A percentile compares a stretch with the other conserved stretches of the same genome.
Conservation (phyloP, 441 rosid species). For the Corymbia calophylla region DNA sequence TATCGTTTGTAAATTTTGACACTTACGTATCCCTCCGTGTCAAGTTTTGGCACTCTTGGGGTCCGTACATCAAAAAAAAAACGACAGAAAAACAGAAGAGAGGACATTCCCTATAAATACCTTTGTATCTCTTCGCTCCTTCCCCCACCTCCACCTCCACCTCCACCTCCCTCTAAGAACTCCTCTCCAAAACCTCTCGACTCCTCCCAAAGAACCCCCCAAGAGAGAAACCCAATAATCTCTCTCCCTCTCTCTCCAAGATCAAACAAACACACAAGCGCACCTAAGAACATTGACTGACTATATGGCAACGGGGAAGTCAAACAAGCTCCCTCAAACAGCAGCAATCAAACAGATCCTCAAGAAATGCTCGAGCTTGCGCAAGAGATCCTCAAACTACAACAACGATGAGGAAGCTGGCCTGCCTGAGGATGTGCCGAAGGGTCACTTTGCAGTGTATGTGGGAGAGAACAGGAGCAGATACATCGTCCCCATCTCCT, state of each 20-base stretch:
- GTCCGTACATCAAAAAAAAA: neutral
- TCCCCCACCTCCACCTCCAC: neutral
- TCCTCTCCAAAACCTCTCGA: constrained; percentile 16
- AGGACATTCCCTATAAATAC: neutral
- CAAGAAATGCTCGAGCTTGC: constrained; percentile 69
- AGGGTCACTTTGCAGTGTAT: constrained; percentile 81
- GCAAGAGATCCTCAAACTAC: constrained; percentile 29
- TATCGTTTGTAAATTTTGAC: too few relatives aligned
- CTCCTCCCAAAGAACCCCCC: constrained; percentile 15
- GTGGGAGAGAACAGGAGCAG: constrained; percentile 75
- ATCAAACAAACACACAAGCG: constrained; percentile 10
- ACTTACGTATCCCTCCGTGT: too few relatives aligned
- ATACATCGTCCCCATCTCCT: constrained; percentile 63
- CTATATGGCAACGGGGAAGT: constrained; percentile 26
- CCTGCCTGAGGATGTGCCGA: constrained; percentile 65
- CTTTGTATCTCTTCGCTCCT: neutral
- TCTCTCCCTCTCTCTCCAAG: neutral
- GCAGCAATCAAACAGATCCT: constrained; percentile 44
- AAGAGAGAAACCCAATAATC: constrained; percentile 26
- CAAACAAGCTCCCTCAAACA: constrained; percentile 33
- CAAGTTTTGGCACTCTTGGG: too few relatives aligned
- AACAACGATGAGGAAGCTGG: constrained; percentile 13
- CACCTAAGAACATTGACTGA: neutral
- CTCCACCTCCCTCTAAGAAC: neutral
- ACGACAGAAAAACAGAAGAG: neutral